Evolutionary conservation across 371 early-diverging fungal species (phyloP).

Genomic region (Smittium mucronatum): DNA sequence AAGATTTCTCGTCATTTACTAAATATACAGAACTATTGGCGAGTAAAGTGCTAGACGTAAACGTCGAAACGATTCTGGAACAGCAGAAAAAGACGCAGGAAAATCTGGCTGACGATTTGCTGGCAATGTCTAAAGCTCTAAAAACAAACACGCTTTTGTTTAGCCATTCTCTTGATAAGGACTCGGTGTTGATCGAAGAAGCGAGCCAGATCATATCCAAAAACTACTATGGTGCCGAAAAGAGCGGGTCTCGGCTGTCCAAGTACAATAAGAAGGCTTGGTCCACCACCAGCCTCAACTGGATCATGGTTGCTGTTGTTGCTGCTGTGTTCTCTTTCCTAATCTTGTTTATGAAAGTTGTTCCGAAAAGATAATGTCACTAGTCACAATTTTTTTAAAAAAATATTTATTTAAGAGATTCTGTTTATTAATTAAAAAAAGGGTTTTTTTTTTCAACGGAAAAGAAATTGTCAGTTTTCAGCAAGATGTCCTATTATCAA

Average conservation of each 20-base stretch:
- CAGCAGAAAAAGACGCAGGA: slow-evolving; percentile 54
- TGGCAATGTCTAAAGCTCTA: slow-evolving; percentile 47
- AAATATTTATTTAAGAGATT: too few species aligned
- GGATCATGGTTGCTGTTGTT: slow-evolving; percentile 46
- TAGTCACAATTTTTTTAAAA: too few species aligned
- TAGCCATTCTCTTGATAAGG: slow-evolving; percentile 43
- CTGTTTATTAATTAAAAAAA: too few species aligned
- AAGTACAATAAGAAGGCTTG: slow-evolving; percentile 45
- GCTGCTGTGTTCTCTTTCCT: slow-evolving; percentile 50
- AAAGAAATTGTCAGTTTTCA: too few species aligned
- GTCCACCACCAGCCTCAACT: slow-evolving; percentile 55
- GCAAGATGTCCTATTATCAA: too few species aligned
- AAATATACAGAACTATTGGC: too few species aligned
- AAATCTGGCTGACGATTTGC: slow-evolving; percentile 48
- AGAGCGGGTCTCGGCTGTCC: slow-evolving; percentile 41
- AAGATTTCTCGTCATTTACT: too few species aligned
- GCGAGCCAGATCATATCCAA: slow-evolving; percentile 38
- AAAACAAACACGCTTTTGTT: slow-evolving; percentile 49
- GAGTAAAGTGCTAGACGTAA: slow-evolving; percentile 12
- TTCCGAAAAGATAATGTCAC: slow-evolving; percentile 44
- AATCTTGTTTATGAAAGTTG: slow-evolving; percentile 50
- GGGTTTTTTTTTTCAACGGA: too few species aligned
- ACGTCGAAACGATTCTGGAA: slow-evolving; percentile 42
- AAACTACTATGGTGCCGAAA: slow-evolving; percentile 37
- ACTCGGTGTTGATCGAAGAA: slow-evolving; percentile 40